Evolutionary conservation across 2,329 filamentous ascomycete genomes (phyloP).

Genomic region (Byssothecium circinans): DNA sequence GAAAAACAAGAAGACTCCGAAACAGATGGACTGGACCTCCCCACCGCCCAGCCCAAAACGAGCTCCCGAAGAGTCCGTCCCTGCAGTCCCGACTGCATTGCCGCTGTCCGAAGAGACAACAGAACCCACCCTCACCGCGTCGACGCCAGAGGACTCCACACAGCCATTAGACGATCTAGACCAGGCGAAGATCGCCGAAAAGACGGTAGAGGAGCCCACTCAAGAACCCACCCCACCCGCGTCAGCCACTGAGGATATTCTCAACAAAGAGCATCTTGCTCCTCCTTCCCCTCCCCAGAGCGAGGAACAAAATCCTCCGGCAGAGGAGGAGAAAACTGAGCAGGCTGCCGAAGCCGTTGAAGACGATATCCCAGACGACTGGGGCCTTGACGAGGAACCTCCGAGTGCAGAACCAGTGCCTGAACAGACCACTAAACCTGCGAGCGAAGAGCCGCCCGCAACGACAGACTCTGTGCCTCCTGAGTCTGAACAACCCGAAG

Average conservation of each 20-base stretch:
- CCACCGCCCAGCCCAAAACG: slow-evolving; percentile 30
- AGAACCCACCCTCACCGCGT: slow-evolving; percentile 15
- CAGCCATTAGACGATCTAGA: slow-evolving; percentile 20
- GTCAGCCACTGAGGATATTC: slow-evolving; percentile 11
- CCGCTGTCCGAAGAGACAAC: slow-evolving; percentile 19
- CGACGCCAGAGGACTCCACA: slow-evolving; percentile 17
- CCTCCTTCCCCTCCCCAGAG: slow-evolving; percentile 2
- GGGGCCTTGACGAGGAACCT: background rate
- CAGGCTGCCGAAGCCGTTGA: slow-evolving; percentile 5
- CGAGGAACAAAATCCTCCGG: slow-evolving; percentile 3
- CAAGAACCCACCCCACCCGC: slow-evolving; percentile 9
- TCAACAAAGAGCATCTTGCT: slow-evolving; percentile 9
- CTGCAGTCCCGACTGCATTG: slow-evolving; percentile 18
- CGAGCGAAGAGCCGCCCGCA: background rate
- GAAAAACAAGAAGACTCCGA: slow-evolving; percentile 32
- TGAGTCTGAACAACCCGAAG: background rate
- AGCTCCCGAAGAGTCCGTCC: slow-evolving; percentile 23
- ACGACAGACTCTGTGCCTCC: background rate
- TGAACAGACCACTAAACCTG: background rate
- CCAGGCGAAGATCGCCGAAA: slow-evolving; percentile 21
- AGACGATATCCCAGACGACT: slow-evolving; percentile 1
- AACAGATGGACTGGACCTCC: slow-evolving; percentile 30
- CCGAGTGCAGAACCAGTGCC: background rate
- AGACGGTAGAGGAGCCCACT: slow-evolving; percentile 20
- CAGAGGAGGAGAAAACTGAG: slow-evolving; percentile 13